phyloP scores from a whole-genome alignment of 2,329 filamentous ascomycete genomes.

The Massarina eburnea region DNA sequence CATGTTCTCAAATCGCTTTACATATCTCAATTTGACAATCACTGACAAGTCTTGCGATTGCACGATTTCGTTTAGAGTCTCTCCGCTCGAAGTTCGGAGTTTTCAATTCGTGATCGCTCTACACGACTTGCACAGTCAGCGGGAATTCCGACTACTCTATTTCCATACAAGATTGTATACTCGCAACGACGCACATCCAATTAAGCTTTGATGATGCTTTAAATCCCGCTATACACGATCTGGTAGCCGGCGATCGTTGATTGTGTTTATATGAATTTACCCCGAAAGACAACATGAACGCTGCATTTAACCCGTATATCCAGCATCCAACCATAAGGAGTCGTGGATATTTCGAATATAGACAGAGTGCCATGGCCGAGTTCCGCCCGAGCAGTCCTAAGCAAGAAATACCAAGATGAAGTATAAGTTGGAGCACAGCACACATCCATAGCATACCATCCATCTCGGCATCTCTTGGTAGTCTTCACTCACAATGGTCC shows the following conservation, averaged over 20 bases:
- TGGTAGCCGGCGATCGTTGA: background rate
- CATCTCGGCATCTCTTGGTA: background rate
- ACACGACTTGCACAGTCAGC: background rate
- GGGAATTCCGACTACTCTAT: background rate
- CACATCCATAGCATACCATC: too few relatives aligned
- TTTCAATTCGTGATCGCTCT: background rate
- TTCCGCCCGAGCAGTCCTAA: background rate
- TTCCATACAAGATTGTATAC: background rate
- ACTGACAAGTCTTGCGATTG: too few relatives aligned
- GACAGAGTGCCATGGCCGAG: background rate
- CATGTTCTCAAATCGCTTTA: too few relatives aligned
- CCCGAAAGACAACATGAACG: background rate
- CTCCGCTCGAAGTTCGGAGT: background rate
- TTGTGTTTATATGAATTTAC: background rate
- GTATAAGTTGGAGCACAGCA: background rate
- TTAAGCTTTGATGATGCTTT: background rate
- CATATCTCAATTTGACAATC: too few relatives aligned
- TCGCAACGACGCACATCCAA: background rate
- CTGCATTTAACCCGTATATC: constrained; percentile 3
- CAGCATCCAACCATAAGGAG: background rate
- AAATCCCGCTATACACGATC: background rate
- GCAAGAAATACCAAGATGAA: background rate
- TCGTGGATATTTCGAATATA: background rate
- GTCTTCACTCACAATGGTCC: constrained; percentile 18
- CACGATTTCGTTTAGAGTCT: background rate